Base-by-base conservation (phyloP, 768 basidiomycete species). In the Mycena polygramma region DNA sequence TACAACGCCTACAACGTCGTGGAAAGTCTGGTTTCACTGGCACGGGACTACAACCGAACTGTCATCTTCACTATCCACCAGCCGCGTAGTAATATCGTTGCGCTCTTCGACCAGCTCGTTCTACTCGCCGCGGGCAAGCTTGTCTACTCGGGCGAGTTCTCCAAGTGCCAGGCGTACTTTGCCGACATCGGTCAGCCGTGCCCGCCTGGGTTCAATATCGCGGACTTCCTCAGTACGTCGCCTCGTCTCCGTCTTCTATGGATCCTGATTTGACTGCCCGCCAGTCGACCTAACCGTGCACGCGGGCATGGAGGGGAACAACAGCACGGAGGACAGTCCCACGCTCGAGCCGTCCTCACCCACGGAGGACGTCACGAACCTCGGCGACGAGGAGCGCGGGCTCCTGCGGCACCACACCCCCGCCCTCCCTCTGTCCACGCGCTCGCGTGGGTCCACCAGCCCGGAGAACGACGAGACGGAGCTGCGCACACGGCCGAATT, bases 31-130 rank as follows among this genome's bases (percentile, higher is more conserved):
- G 92, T 93, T 2, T 91, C 92, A 19, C 87, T 99, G 26, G 95
- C 97, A 6, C 84, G 90, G 36, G 89, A 92, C 74, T 99, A 96
- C 81, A 95, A 97, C 73, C 92, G 97, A 41, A 99, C 97, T 0
- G 95, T 99, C 59, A 87, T 99, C 67, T 98, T 99, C 83, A 99
- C 97, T 0, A 99, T 99, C 66, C 98, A 99, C 76, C 98, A 99
- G 79, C 98, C 97, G 17, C 91, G 97, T 59, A 96, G 95, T 79
- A 98, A 98, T 81, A 99, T 99, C 74, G 97, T 99, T 17, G 91
- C 95, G 0, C 83, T 99, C 15, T 99, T 99, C 74, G 97, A 99
- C 78, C 92, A 97, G 70, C 86, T 99, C 37, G 80, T 99, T 4
- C 84, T 99, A 4, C 86, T 99, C 20, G 94, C 94, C 0, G 86